phyloP scores from a whole-genome alignment of 2,329 filamentous ascomycete species.

The Penicillium sp. region DNA sequence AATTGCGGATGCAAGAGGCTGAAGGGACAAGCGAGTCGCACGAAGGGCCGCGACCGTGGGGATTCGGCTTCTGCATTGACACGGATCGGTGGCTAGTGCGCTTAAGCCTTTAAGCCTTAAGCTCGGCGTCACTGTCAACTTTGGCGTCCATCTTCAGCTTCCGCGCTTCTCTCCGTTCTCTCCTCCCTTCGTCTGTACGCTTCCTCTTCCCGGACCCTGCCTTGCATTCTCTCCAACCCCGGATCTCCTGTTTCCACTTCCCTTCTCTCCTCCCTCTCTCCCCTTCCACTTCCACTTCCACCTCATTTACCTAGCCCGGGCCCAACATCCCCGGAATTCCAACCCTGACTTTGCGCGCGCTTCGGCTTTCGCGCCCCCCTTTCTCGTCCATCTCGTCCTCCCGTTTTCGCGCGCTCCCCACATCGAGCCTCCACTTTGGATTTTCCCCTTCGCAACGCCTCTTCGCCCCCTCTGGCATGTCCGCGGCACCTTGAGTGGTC shows the following conservation, averaged over 20 bases:
- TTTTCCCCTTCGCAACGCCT: slow-evolving; percentile 26
- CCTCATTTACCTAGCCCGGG: not conserved
- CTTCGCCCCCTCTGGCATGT: slow-evolving; percentile 33
- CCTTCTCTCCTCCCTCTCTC: slow-evolving; percentile 7
- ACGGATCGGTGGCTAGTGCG: slow-evolving; percentile 17
- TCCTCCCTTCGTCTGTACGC: not conserved
- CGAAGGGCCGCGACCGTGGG: slow-evolving; percentile 4
- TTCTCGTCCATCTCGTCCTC: slow-evolving; percentile 9
- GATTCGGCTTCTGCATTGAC: slow-evolving; percentile 8
- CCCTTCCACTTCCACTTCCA: slow-evolving; percentile 1
- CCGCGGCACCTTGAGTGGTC: slow-evolving; percentile 27
- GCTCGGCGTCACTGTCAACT: slow-evolving; percentile 3
- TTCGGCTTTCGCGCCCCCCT: slow-evolving; percentile 1
- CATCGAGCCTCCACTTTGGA: slow-evolving; percentile 21
- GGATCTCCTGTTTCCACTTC: not conserved
- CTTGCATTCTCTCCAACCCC: not conserved
- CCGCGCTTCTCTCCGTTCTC: slow-evolving; percentile 1
- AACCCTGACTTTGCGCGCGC: not conserved
- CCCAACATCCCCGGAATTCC: slow-evolving; percentile 2
- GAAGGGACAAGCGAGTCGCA: slow-evolving; percentile 9
- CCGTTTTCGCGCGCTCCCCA: slow-evolving; percentile 14
- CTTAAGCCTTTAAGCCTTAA: slow-evolving; percentile 14
- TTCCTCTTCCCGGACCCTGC: too few relatives aligned
- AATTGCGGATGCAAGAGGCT: not conserved
- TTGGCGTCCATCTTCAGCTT: slow-evolving; percentile 2